phyloP scores from a whole-genome alignment of 306 rosid genomes.

The Prinsepia uniflora region DNA sequence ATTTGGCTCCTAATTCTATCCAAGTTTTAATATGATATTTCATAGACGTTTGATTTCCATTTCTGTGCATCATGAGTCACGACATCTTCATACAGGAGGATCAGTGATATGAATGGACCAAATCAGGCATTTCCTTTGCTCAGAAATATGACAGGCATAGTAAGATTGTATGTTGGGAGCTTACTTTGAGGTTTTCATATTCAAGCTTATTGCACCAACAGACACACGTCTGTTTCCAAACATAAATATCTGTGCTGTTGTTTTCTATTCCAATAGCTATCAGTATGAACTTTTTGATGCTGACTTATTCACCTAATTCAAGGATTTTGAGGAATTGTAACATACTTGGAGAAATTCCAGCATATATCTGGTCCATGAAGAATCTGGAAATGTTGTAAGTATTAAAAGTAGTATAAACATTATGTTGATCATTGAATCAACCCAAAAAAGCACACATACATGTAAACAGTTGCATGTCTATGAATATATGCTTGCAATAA shows the following conservation, averaged over 20 bases:
- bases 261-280: background rate
- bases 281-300: background rate
- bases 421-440: slow-evolving; percentile 1
- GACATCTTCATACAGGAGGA: slow-evolving; percentile 12
- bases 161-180: slow-evolving; percentile 12
- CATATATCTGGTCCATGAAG: slow-evolving; percentile 48
- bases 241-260: too few relatives aligned
- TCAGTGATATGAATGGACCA: slow-evolving; percentile 22
- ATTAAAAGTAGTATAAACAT: background rate
- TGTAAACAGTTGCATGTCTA: background rate
- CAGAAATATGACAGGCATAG: background rate
- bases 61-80: background rate
- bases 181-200: background rate
- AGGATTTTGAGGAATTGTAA: slow-evolving; percentile 80
- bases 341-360: slow-evolving; percentile 61
- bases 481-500: background rate
- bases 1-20: background rate
- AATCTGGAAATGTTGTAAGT: slow-evolving; percentile 56
- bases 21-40: background rate
- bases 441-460: background rate
- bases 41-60: background rate
- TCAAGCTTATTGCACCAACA: background rate
- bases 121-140: slow-evolving; percentile 16
- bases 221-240: too few relatives aligned
- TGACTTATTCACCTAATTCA: background rate